phyloP scores from a whole-genome alignment of 352 stramenopile species.

The Phytophthora foliorum region DNA sequence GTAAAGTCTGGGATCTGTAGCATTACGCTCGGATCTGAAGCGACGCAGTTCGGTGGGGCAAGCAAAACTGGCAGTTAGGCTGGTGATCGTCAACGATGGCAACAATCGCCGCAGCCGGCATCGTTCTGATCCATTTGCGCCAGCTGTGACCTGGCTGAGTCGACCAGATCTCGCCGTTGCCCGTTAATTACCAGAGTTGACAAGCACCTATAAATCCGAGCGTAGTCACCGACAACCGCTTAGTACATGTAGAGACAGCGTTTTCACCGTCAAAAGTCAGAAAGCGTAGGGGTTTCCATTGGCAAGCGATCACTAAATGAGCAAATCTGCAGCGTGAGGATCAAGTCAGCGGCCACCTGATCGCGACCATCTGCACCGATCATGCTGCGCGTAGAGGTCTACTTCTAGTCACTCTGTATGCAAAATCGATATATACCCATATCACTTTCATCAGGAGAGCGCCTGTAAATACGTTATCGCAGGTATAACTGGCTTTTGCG shows the following conservation, averaged over 20 bases:
- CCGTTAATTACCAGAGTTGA: too few relatives aligned
- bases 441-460: not conserved
- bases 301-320: too few relatives aligned
- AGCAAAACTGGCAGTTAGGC: not conserved
- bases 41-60: slow-evolving; percentile 9
- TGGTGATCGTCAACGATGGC: not conserved
- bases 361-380: slow-evolving; percentile 14
- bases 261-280: slow-evolving; percentile 1
- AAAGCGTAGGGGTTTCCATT: not conserved
- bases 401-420: not conserved
- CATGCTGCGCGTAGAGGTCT: slow-evolving; percentile 3
- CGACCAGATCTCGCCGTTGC: not conserved
- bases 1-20: slow-evolving; percentile 4
- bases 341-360: slow-evolving; percentile 19
- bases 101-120: not conserved
- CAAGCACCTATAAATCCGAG: too few relatives aligned
- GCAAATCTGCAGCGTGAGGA: too few relatives aligned
- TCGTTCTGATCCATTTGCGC: slow-evolving; percentile 4
- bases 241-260: not conserved
- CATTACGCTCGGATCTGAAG: not conserved
- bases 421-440: not conserved
- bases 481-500: slow-evolving; percentile 3
- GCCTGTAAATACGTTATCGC: not conserved
- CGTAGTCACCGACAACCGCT: not conserved
- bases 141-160: not conserved